Conservation (phyloP, 352 stramenopile genomes). For the Blastocystis sp. region DNA sequence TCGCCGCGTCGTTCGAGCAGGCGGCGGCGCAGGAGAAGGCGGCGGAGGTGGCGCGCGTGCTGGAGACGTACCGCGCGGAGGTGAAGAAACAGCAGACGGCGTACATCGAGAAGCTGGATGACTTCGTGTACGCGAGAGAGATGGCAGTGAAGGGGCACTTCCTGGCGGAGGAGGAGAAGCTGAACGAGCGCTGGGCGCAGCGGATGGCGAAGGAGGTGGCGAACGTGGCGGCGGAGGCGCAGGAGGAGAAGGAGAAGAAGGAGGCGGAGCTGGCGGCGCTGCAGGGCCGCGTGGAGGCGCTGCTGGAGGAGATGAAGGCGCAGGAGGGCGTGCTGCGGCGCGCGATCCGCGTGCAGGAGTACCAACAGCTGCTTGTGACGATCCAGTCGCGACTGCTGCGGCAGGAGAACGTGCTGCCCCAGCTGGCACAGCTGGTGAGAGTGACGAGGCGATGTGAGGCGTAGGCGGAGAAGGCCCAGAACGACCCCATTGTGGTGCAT, state of each 20-base stretch:
- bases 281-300: not conserved
- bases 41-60: not conserved
- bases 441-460: not conserved
- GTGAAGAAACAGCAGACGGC: not conserved
- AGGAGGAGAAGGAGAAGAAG: not conserved
- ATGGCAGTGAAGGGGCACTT: conserved; percentile 21
- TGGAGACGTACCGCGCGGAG: not conserved
- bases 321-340: not conserved
- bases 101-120: not conserved
- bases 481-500: conserved; percentile 54
- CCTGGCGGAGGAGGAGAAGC: not conserved
- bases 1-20: not conserved
- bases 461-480: not conserved
- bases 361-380: conserved; percentile 28
- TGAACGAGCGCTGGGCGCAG: not conserved
- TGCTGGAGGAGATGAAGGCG: not conserved
- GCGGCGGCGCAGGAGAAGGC: not conserved
- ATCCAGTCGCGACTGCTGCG: conserved; percentile 19
- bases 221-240: not conserved
- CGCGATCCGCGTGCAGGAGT: conserved; percentile 12
- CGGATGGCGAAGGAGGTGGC: not conserved
- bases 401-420: not conserved
- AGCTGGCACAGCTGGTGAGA: not conserved
- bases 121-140: conserved; percentile 39
- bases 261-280: not conserved